A percentile compares a stretch with the other conserved stretches of the same genome.
phyloP scores from a whole-genome alignment of 192 early-diverging fungal species.

The Coemansia sp. region DNA sequence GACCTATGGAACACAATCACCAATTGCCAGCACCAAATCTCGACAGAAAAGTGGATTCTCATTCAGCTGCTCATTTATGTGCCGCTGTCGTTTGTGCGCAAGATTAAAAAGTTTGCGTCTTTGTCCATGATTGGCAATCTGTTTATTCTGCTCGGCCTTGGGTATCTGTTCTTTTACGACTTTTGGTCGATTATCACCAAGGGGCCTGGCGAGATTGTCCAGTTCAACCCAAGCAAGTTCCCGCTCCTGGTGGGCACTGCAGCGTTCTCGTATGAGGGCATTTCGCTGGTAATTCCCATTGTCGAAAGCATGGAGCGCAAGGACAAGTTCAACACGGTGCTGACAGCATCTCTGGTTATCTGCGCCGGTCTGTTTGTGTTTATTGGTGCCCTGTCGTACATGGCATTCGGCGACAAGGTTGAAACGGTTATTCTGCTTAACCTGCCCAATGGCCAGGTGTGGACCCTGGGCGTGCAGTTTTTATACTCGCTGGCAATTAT shows the following conservation, averaged over 20 bases:
- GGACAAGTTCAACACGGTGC: slow-evolving; percentile 80
- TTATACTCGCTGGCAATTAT: slow-evolving; percentile 91
- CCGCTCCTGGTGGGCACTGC: slow-evolving; percentile 93
- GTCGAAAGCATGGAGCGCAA: slow-evolving; percentile 86
- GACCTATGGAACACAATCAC: slow-evolving; percentile 69
- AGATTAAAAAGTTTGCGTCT: slow-evolving; percentile 83
- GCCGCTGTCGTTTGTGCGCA: slow-evolving; percentile 85
- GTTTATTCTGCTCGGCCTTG: slow-evolving; percentile 86
- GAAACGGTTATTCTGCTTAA: slow-evolving; percentile 87
- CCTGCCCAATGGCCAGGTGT: slow-evolving; percentile 65
- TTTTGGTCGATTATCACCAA: slow-evolving; percentile 61
- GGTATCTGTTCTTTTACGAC: slow-evolving; percentile 82
- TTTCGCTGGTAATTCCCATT: slow-evolving; percentile 76
- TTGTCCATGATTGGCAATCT: slow-evolving; percentile 87
- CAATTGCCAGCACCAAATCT: slow-evolving; percentile 58
- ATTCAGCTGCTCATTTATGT: slow-evolving; percentile 74
- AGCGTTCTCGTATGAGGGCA: slow-evolving; percentile 87
- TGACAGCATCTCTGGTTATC: slow-evolving; percentile 72
- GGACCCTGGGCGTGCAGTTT: slow-evolving; percentile 71
- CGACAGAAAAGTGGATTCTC: slow-evolving; percentile 72
- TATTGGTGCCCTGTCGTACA: slow-evolving; percentile 79
- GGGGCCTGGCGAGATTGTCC: slow-evolving; percentile 68
- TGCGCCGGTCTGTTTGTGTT: slow-evolving; percentile 79
- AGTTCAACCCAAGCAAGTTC: slow-evolving; percentile 79
- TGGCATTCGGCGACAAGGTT: slow-evolving; percentile 80